Base-by-base conservation (phyloP, 352 stramenopile genomes). In the Thalassiosira ordinaria region DNA sequence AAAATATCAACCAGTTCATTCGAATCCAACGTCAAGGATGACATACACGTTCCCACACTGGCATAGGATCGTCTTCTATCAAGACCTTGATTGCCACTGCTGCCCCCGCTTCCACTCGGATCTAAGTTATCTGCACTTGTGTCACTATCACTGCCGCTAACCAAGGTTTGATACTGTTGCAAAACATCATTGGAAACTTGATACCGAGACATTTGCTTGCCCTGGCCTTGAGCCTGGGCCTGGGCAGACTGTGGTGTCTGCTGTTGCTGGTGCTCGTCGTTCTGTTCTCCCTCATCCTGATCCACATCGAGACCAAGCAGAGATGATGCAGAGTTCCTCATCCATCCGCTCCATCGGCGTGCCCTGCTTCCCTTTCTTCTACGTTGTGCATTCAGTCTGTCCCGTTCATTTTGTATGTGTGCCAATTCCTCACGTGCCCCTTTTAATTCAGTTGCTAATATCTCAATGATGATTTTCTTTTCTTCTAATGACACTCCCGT, bases 371-470 rank as follows among this genome's bases (percentile, higher is more conserved):
- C 41, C 52, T 55, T 74, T 37, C 26, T 27, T 46, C n/a, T 56
- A 27, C 18, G 31, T 20, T 35, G 33, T 27, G 56, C 31, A 37
- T 52, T 51, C 27, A 22, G 56, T 39, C 13, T n/a, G 20, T 65
- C 35, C 16, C 18, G 29, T n/a, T 52, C 56, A 14, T 65, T 65
- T 52, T 74, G 65, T 22, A 65, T 35, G 27, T 47, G 9, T 20
- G 31, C 24, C 20, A 74, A 74, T 27, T 41, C n/a, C 7, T 74
- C 39, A 8, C 65, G 51, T 37, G 33, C 65, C 14, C 26, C 51
- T 27, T 63, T 61, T n/a, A 74, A 65, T 47, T 74, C 52, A 46
- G 57, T 65, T n/a, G 49, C 52, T 35, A 74, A 49, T 16, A 74
- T 47, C 52, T 65, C 65, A 18, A 63, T 66, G 29, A 20, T 49